Evolutionary conservation across 1,139 yeast genomes (phyloP).

Genomic region (Ogataea hybrid): DNA sequence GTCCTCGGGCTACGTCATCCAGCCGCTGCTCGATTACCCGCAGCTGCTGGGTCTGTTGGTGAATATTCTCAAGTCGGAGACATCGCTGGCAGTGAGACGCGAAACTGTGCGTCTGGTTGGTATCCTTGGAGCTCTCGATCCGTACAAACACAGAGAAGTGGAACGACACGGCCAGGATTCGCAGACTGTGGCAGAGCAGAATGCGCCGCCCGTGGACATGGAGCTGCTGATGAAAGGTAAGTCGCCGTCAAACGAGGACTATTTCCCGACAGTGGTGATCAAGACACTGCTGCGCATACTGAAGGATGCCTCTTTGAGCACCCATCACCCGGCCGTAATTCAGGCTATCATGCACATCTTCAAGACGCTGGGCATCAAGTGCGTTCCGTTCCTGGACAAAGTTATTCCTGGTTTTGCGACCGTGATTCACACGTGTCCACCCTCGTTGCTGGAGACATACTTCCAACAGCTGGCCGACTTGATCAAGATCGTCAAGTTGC

Average conservation of each 20-base stretch:
- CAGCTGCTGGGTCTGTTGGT: conserved; percentile 80
- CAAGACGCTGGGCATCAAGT: conserved; percentile 81
- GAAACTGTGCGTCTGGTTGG: conserved; percentile 90
- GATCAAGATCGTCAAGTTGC: conserved; percentile 82
- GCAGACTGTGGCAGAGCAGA: conserved; percentile 68
- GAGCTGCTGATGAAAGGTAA: conserved; percentile 89
- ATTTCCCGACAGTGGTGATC: conserved; percentile 93
- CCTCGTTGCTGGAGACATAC: conserved; percentile 80
- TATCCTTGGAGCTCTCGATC: conserved; percentile 94
- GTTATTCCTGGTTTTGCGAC: conserved; percentile 84
- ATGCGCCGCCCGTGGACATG: conserved; percentile 87
- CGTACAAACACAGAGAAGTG: conserved; percentile 90
- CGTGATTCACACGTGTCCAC: conserved; percentile 84
- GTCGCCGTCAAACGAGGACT: conserved; percentile 92
- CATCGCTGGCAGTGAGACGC: conserved; percentile 68
- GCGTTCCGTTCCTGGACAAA: conserved; percentile 82
- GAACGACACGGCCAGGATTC: conserved; percentile 66
- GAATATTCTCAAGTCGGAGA: conserved; percentile 76
- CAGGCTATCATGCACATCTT: conserved; percentile 91
- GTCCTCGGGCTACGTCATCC: conserved; percentile 92
- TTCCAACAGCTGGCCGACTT: conserved; percentile 85
- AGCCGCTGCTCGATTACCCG: conserved; percentile 90
- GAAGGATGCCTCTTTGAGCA: conserved; percentile 78
- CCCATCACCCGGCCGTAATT: conserved; percentile 87
- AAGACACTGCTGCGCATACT: conserved; percentile 78